Conservation (phyloP, 2,329 filamentous ascomycete genomes). For the Biscogniauxia sp. region DNA sequence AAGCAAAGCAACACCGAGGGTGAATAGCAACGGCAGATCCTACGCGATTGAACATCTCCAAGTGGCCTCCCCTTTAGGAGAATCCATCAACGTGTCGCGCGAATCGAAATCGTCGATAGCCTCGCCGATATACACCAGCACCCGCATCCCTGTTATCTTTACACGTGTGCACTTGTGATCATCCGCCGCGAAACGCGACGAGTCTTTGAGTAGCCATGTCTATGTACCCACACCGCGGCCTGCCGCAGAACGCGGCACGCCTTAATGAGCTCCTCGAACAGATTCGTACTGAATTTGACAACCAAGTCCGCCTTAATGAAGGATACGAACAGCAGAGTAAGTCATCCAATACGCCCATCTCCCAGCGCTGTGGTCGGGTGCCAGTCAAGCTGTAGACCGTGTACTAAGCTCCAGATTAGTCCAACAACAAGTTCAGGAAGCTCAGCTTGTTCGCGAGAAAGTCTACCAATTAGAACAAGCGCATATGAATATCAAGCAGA, state of each 20-base stretch:
- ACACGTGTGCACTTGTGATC: slow-evolving; percentile 3
- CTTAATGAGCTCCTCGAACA: slow-evolving; percentile 90
- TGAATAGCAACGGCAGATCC: neutral
- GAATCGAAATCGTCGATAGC: neutral
- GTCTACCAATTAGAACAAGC: slow-evolving; percentile 90
- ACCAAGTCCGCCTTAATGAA: slow-evolving; percentile 74
- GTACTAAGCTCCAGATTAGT: slow-evolving; percentile 53
- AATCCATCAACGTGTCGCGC: neutral
- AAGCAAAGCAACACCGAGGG: slow-evolving; percentile 1
- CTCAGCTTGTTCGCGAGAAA: slow-evolving; percentile 90
- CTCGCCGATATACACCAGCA: neutral
- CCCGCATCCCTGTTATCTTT: neutral
- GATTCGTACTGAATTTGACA: slow-evolving; percentile 87
- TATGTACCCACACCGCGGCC: slow-evolving; percentile 91
- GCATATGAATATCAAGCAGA: slow-evolving; percentile 84
- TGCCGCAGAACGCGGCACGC: slow-evolving; percentile 63
- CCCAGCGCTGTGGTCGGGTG: no score
- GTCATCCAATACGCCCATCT: slow-evolving; percentile 36
- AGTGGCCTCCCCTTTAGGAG: neutral
- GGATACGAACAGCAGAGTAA: slow-evolving; percentile 93
- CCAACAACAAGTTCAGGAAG: slow-evolving; percentile 86
- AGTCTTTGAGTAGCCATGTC: slow-evolving; percentile 45
- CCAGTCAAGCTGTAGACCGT: slow-evolving; percentile 6
- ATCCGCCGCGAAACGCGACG: slow-evolving; percentile 8
- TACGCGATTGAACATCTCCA: neutral